Base-by-base conservation (phyloP, 2,329 filamentous ascomycete species). In the Lachnellula cervina region DNA sequence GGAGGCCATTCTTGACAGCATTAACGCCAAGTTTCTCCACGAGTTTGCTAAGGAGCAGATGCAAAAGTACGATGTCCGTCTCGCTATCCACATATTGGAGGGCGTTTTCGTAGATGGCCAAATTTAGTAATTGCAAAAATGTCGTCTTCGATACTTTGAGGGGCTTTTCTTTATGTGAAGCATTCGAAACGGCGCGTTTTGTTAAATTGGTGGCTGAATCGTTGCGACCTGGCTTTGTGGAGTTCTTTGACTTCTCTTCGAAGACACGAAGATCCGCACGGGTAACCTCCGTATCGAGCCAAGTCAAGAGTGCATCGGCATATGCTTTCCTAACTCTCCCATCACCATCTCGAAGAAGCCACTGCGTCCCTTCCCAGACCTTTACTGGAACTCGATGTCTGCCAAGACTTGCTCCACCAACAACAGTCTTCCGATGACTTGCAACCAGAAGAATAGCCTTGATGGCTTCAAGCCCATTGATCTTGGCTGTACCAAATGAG, bases 281-380 rank as follows among this genome's bases (percentile, higher is more conserved):
- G 1, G 80, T 87, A 17, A 89, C 89, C 71, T 96, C 91, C n/a
- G 87, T 77, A 55, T 88, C 83, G 51, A 97, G 77, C 91, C 93
- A 99, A 0, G 88, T 89, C 42, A 89, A 71, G 16, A 97, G 72
- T 4, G 90, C 89, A 70, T 96, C 90, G 6, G 86, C 83, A 64
- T 97, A 99, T 0, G 91, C 89, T 68, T 87, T 87, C 52, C 92
- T 84, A 35, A 97, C 91, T 34, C 83, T 79, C 34, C 83, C 83
- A 65, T 92, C 87, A 0, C 83, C 79, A 66, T 97, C 93, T 38
- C 88, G 85, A 19, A 97, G 75, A 45, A 97, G 81, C 89, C 90
- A 96, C 59, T 97, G 90, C 0, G 92, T 96, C n/a, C 90, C 90
- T 71, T 97, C 92, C 94, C 94, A 99, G 0, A 92, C 88, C 53